Base-by-base conservation (phyloP, 106 monocot genomes). In the Cymbidium sinense region DNA sequence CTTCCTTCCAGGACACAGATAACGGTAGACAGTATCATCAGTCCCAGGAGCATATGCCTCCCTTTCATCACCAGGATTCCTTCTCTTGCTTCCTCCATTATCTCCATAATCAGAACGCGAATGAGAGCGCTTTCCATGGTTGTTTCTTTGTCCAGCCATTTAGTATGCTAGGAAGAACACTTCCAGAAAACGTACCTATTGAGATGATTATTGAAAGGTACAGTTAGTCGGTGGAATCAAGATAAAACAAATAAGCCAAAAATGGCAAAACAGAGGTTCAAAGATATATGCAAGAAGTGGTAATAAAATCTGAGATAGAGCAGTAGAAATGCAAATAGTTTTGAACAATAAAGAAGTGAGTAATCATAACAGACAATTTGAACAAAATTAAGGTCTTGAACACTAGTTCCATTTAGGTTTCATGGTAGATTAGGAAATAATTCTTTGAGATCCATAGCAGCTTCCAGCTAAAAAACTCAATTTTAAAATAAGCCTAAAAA, bases 21-120 rank as follows among this genome's bases (percentile, higher is more conserved):
- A 98, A 47, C 98, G 86, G 29, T 90, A 98, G 6, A 98, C 98
- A 74, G 88, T 90, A 79, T 98, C 98, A 27, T 98, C 98, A 70
- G 94, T 81, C 4, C 87, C 91, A 73, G 98, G 89, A 27, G 85
- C 80, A 86, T 86, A 94, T 0, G 81, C 12, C 0, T 91, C 94
- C 67, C 81, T 89, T 43, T 94, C 96, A 74, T 94, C 98, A 75
- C 86, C 94, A 44, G 88, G 83, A 83, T 88, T 88, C 81, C 92
- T 91, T 83, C 98, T 86, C 84, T 98, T 98, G 74, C 84, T 86
- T 31, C 98, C 94, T 29, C 84, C 90, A 85, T 86, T 87, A 18
- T 98, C 98, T 77, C 75, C 11, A 70, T 91, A 86, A 50, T 98
- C 98, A 13, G 76, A 31, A 10, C 88, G 88, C 21, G 89, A 84